Conservation (phyloP, 495 filamentous ascomycete species). For the Immersiella caudata region DNA sequence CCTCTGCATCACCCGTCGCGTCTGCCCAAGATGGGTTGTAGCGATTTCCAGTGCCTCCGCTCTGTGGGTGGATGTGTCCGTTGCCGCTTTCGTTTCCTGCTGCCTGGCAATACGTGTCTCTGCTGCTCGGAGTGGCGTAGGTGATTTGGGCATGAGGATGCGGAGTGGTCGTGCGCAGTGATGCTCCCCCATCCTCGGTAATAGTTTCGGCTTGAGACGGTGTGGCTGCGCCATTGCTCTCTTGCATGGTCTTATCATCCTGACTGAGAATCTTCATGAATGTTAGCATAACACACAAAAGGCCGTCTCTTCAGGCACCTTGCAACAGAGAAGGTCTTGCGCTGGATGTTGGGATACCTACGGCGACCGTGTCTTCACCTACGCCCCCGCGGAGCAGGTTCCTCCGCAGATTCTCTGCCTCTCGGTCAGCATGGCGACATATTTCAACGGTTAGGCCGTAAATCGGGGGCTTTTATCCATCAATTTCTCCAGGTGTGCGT, state of each 20-base stretch:
- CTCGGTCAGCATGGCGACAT: neutral
- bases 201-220: conserved; percentile 18
- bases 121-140: neutral
- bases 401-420: conserved; percentile 60
- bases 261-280: conserved; percentile 54
- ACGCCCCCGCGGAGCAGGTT: conserved; percentile 67
- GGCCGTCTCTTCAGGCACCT: neutral
- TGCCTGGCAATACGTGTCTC: conserved; percentile 1
- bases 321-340: neutral
- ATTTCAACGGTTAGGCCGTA: neutral
- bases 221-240: conserved; percentile 25
- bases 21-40: conserved; percentile 29
- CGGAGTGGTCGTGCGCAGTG: conserved; percentile 22
- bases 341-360: conserved; percentile 34
- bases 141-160: conserved; percentile 3
- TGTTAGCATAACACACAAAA: conserved; percentile 10
- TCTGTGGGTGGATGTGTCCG: conserved; percentile 17
- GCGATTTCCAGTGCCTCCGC: neutral
- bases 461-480: neutral
- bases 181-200: conserved; percentile 34
- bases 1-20: conserved; percentile 29
- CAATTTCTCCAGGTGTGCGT: conserved; percentile 2
- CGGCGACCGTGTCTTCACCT: conserved; percentile 61
- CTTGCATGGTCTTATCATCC: conserved; percentile 33
- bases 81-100: neutral